Conservation (phyloP, 305 asterid species). For the Fraxinus platypoda region DNA sequence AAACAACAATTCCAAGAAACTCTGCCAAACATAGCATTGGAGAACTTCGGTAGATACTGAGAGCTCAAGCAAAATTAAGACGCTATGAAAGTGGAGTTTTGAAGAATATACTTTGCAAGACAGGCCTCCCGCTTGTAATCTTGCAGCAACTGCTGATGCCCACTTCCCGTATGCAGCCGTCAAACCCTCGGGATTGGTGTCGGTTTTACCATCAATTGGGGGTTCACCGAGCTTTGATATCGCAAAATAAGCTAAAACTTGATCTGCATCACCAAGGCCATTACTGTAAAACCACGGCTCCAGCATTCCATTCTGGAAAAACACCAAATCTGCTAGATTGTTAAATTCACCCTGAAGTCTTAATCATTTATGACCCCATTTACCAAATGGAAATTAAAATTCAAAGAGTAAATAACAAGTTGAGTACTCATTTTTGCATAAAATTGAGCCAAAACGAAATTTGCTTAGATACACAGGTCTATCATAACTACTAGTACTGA, state of each 20-base stretch:
- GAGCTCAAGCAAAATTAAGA: not conserved
- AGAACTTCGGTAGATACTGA: not conserved
- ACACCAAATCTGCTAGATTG: constrained; percentile 92
- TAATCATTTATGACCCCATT: constrained; percentile 2
- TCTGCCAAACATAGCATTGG: not conserved
- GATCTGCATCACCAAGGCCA: constrained; percentile 83
- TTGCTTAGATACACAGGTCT: not conserved
- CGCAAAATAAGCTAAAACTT: constrained; percentile 94
- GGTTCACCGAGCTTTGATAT: constrained; percentile 91
- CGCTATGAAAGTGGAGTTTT: not conserved
- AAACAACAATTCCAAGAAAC: not conserved
- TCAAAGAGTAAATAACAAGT: not conserved
- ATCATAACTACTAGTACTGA: not conserved
- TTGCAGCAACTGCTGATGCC: constrained; percentile 84
- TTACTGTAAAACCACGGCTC: constrained; percentile 93
- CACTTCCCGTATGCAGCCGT: constrained; percentile 95
- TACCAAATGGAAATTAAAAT: not conserved
- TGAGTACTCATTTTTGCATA: not conserved
- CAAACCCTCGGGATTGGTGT: constrained; percentile 90
- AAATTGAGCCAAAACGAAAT: not conserved
- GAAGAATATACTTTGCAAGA: constrained; percentile 72
- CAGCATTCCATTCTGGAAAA: constrained; percentile 99
- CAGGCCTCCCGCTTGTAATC: constrained; percentile 83
- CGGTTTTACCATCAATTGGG: constrained; percentile 88
- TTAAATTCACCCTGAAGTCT: constrained; percentile 45